Evolutionary conservation across 2,329 filamentous ascomycete species (phyloP).

Genomic region (Simplicillium aogashimaense): DNA sequence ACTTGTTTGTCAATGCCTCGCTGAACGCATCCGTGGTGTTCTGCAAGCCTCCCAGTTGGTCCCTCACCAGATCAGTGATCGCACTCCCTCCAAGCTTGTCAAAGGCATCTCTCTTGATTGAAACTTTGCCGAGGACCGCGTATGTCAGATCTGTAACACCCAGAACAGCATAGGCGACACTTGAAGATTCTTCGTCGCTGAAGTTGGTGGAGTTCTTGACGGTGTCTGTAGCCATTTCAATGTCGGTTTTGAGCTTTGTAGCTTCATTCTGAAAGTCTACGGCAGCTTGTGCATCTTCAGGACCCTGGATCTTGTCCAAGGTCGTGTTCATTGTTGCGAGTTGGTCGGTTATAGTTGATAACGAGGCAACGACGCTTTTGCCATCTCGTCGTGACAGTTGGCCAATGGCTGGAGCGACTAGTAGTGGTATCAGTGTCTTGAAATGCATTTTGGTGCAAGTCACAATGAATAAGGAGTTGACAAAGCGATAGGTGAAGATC

Average conservation of each 20-base stretch:
- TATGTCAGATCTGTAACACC: slow-evolving; percentile 1
- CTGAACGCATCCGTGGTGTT: background rate
- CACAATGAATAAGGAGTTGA: too few species aligned
- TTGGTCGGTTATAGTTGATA: background rate
- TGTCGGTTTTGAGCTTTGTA: background rate
- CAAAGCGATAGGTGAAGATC: too few species aligned
- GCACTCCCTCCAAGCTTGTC: background rate
- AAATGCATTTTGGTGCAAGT: background rate
- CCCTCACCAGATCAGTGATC: background rate
- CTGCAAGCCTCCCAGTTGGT: background rate
- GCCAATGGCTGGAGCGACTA: background rate
- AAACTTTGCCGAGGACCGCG: background rate
- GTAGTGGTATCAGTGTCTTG: background rate
- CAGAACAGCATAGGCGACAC: slow-evolving; percentile 2
- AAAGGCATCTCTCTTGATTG: slow-evolving; percentile 1
- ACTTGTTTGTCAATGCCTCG: background rate
- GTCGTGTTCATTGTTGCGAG: slow-evolving; percentile 1
- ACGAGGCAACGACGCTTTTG: background rate
- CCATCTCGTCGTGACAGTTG: background rate
- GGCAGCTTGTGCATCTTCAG: slow-evolving; percentile 1
- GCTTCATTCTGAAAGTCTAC: slow-evolving; percentile 3
- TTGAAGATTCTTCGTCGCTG: background rate
- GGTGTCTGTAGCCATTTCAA: background rate
- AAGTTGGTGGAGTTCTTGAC: background rate
- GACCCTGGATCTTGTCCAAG: slow-evolving; percentile 1